Base-by-base conservation (phyloP, 2,329 filamentous ascomycete genomes). In the Torrubiella hemipterigena region DNA sequence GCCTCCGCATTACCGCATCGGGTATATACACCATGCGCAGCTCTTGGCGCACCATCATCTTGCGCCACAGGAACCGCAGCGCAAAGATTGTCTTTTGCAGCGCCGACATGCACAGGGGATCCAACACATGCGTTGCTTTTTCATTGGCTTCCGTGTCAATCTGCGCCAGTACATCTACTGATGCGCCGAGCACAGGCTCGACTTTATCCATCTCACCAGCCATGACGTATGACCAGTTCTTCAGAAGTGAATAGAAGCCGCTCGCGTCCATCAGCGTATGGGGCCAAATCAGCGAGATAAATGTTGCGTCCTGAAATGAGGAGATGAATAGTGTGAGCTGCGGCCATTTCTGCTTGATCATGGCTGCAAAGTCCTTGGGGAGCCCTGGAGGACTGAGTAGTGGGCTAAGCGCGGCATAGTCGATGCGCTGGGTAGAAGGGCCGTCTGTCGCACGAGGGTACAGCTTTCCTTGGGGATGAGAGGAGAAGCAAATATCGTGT, bases 221-320 rank as follows among this genome's bases (percentile, higher is more conserved):
- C 4, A 69, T 42, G 2, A 65, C 54, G 2, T 51, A 42, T 1
- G 48, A 61, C 65, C 65, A 70, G 9, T 52, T 57, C 2, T 51
- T 40, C 2, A 69, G 37, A 7, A 71, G 46, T 2, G 49, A 53
- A 8, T 44, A 39, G 21, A 49, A 49, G 6, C 60, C 65, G 38
- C 63, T 52, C 3, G 51, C 59, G 38, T 69, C 65, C 31, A 58
- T 52, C 4, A 66, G 40, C 0, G 55, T 58, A 42, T 70, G 67
- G 7, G 59, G 54, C 46, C 54, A 65, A 4, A 48, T 48, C 1
- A 69, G 37, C 1, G 52, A 50, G 4, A 69, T 46, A 0, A 69
- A 43, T 0, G 65, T 69, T 0, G 60, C 56, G 35, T 71, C 59
- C 6, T 41, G 43, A 40, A 69, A 69, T 0, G 55, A 55, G 8